phyloP scores from a whole-genome alignment of 208 protist species.

The Angomonas desouzai region DNA sequence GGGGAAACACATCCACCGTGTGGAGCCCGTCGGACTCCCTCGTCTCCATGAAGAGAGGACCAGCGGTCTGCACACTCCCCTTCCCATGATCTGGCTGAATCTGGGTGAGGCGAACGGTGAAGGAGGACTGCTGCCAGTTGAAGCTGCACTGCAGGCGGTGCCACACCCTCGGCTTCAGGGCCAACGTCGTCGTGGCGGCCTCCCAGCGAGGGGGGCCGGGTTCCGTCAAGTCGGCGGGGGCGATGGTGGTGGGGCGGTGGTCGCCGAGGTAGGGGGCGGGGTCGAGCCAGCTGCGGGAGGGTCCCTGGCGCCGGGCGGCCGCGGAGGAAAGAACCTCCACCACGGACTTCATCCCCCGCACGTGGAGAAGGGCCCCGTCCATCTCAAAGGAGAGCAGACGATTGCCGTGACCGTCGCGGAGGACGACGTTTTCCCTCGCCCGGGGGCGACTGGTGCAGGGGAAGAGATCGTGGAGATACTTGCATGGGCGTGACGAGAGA shows the following conservation, averaged over 20 bases:
- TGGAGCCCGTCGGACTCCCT: constrained; percentile 23
- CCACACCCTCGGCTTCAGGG: constrained; percentile 12
- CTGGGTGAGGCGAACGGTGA: constrained; percentile 16
- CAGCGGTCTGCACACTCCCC: not conserved
- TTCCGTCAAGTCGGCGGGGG: not conserved
- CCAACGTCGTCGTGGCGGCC: constrained; percentile 3
- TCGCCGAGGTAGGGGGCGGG: not conserved
- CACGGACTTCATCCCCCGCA: constrained; percentile 10
- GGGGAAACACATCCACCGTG: constrained; percentile 32
- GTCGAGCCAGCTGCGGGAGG: constrained; percentile 12
- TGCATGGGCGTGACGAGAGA: not conserved
- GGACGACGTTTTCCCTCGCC: constrained; percentile 6
- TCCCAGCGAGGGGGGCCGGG: not conserved
- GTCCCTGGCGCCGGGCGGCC: not conserved
- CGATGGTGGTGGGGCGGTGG: not conserved
- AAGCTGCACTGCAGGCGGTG: constrained; percentile 17
- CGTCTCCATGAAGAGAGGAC: constrained; percentile 15
- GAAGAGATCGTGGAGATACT: constrained; percentile 25
- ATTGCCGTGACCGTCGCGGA: constrained; percentile 22
- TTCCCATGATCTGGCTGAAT: not conserved
- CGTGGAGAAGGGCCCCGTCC: constrained; percentile 13
- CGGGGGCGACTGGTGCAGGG: constrained; percentile 13
- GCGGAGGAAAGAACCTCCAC: not conserved
- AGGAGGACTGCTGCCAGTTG: constrained; percentile 21
- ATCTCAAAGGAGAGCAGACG: constrained; percentile 25